These are phyloP conservation scores for Leccinum fallax DNA, from an alignment of 1,284 basidiomycete genomes.

Conservation along the genomic window DNA sequence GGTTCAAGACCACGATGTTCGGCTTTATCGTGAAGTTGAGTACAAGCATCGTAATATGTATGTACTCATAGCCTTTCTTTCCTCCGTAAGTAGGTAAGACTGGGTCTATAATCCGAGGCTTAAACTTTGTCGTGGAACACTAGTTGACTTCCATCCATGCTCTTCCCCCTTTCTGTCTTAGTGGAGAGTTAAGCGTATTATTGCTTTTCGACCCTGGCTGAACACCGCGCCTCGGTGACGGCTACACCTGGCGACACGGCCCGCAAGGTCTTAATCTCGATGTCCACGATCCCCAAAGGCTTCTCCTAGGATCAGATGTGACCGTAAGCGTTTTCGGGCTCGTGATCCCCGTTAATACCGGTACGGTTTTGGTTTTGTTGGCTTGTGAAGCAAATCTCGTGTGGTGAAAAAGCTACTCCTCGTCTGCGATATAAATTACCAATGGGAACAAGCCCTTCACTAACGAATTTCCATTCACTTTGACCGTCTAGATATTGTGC, in stretches of 20 bases:
- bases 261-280: conserved; percentile 12
- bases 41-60: neutral
- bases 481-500: neutral
- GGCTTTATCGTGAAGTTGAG: neutral
- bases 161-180: neutral
- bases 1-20: neutral
- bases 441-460: neutral
- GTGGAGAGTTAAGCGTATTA: neutral
- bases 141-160: neutral
- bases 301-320: conserved; percentile 8
- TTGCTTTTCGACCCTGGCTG: neutral
- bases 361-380: neutral
- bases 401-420: neutral
- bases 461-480: conserved; percentile 1
- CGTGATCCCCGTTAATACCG: neutral
- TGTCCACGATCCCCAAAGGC: neutral
- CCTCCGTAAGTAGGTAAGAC: neutral
- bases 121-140: neutral
- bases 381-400: neutral
- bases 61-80: neutral
- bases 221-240: neutral
- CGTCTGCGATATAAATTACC: conserved; percentile 2
- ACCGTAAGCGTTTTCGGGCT: neutral
- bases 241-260: neutral
- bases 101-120: neutral